These are phyloP conservation scores for Agapanthus africanus DNA, from an alignment of 106 monocot species.

Conservation along the genomic window DNA sequence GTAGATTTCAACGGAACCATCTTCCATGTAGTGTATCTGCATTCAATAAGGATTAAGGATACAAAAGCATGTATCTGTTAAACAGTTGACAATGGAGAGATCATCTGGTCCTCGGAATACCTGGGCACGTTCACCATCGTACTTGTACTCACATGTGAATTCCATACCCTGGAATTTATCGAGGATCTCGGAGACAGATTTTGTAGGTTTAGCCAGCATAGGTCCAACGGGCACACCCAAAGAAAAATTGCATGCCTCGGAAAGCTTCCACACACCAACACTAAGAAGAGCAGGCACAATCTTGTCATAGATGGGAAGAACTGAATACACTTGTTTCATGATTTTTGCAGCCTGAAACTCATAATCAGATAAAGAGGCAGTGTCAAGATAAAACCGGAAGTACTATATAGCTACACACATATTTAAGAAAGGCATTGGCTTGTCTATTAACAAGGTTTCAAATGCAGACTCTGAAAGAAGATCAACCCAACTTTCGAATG, in stretches of 20 bases:
- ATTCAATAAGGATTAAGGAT: constrained; percentile 10
- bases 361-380: constrained; percentile 5
- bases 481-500: background rate
- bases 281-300: constrained; percentile 73
- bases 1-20: constrained; percentile 93
- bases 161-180: constrained; percentile 95
- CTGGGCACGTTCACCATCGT: constrained; percentile 99
- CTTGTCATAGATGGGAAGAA: constrained; percentile 83
- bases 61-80: background rate
- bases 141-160: constrained; percentile 96
- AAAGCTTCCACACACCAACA: constrained; percentile 80
- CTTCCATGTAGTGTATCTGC: constrained; percentile 96
- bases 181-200: constrained; percentile 91
- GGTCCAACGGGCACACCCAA: constrained; percentile 92
- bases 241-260: constrained; percentile 79
- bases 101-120: constrained; percentile 22
- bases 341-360: constrained; percentile 65
- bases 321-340: constrained; percentile 96
- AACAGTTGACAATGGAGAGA: background rate
- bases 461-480: background rate
- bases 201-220: constrained; percentile 97
- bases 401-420: constrained; percentile 1
- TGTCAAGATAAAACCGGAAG: background rate
- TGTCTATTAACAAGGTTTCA: background rate
- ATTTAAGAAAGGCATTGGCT: background rate